phyloP scores from a whole-genome alignment of 371 early-diverging fungal genomes.

The Smittium culicis region DNA sequence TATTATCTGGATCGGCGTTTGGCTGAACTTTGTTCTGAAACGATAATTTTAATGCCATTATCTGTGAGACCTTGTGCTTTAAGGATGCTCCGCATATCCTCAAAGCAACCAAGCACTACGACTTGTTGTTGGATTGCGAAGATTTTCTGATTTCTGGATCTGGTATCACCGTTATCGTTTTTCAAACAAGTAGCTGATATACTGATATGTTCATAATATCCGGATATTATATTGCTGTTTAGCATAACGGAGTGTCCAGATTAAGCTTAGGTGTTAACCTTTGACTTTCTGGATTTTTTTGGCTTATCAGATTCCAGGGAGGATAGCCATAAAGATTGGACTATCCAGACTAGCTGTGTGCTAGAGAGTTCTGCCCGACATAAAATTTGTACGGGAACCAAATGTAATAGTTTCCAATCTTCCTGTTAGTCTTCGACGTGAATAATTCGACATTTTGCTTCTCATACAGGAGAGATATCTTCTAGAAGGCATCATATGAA shows the following conservation, averaged over 20 bases:
- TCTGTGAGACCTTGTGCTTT: background rate
- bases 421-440: background rate
- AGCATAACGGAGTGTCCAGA: background rate
- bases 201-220: background rate
- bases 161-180: background rate
- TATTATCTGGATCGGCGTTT: background rate
- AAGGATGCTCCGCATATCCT: background rate
- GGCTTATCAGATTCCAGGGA: background rate
- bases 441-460: background rate
- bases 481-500: no score
- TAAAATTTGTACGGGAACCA: background rate
- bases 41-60: background rate
- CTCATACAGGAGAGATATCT: no score
- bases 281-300: background rate
- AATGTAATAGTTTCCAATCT: background rate
- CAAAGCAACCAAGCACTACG: background rate
- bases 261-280: background rate
- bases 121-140: background rate
- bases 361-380: background rate
- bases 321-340: background rate
- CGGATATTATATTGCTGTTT: background rate
- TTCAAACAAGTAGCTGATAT: background rate
- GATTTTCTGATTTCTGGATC: background rate
- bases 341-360: background rate
- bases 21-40: background rate